A percentile compares a stretch with the other conserved stretches of the same genome.
Conservation (phyloP, 192 early-diverging fungal species). For the Entomortierella lignicola region DNA sequence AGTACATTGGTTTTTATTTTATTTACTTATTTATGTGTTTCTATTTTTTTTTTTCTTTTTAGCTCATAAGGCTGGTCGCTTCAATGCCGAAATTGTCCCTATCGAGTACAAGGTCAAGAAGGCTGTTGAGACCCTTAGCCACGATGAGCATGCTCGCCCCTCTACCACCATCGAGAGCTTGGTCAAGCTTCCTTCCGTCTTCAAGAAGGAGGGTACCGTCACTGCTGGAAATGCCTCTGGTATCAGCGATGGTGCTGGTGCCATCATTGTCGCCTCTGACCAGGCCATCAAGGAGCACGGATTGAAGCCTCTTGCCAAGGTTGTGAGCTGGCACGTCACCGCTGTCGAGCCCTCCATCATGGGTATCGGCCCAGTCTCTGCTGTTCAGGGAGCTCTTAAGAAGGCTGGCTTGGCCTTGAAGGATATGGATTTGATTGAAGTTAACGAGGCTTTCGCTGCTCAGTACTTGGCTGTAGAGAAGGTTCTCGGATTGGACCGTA, state of each 20-base stretch:
- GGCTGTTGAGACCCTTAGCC: conserved; percentile 72
- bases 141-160: conserved; percentile 94
- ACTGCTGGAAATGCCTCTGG: conserved; percentile 97
- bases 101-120: conserved; percentile 87
- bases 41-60: not conserved
- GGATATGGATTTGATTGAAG: conserved; percentile 93
- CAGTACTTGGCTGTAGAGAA: conserved; percentile 91
- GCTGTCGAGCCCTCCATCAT: conserved; percentile 95
- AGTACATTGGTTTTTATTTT: not conserved
- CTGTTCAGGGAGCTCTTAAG: conserved; percentile 87
- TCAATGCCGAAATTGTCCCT: conserved; percentile 84
- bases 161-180: conserved; percentile 83
- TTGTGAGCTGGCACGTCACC: conserved; percentile 85
- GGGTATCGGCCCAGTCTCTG: conserved; percentile 96
- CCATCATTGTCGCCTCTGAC: conserved; percentile 87
- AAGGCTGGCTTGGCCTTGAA: conserved; percentile 79
- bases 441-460: conserved; percentile 99
- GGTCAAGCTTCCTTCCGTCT: conserved; percentile 84
- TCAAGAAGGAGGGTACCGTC: conserved; percentile 90
- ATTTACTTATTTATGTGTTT: not conserved
- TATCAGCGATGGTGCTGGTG: conserved; percentile 94
- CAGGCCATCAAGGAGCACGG: conserved; percentile 83
- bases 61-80: conserved; percentile 80
- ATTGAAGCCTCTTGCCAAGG: conserved; percentile 86
- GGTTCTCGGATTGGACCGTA: conserved; percentile 85